Evolutionary conservation across 345 rosid species (phyloP).

Genomic region (Leavenworthia alabamica): DNA sequence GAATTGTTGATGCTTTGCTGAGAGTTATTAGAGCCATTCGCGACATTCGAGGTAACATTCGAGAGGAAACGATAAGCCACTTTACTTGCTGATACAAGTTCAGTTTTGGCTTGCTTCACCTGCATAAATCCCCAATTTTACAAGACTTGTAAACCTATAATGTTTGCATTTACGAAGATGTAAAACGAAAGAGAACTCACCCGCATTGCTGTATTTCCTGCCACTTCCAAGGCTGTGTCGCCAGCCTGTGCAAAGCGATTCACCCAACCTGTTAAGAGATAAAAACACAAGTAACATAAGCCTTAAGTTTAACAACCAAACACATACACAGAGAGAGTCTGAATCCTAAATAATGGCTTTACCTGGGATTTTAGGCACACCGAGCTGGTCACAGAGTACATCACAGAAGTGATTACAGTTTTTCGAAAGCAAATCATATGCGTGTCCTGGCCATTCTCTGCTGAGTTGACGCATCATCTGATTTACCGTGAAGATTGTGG

Average conservation of each 20-base stretch:
- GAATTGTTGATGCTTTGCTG: constrained; percentile 40
- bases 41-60: constrained; percentile 48
- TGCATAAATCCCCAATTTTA: constrained; percentile 35
- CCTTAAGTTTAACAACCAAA: no score
- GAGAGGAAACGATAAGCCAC: constrained; percentile 81
- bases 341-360: neutral
- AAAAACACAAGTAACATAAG: neutral
- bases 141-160: no score
- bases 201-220: constrained; percentile 73
- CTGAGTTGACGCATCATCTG: constrained; percentile 73
- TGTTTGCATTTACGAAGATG: neutral
- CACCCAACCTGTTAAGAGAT: constrained; percentile 70
- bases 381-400: constrained; percentile 72
- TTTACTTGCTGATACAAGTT: constrained; percentile 88
- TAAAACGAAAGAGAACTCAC: constrained; percentile 32
- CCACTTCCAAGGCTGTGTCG: constrained; percentile 82
- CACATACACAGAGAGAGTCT: neutral
- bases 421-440: constrained; percentile 74
- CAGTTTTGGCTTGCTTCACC: constrained; percentile 93
- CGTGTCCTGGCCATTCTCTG: constrained; percentile 77
- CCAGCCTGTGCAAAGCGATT: constrained; percentile 98
- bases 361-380: constrained; percentile 94
- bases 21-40: constrained; percentile 15
- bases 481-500: constrained; percentile 57
- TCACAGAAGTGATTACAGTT: constrained; percentile 97